Evolutionary conservation across 345 rosid genomes (phyloP), one percentile per base, ranked within the genome.

Genomic region (Cardamine chenopodiifolia): DNA sequence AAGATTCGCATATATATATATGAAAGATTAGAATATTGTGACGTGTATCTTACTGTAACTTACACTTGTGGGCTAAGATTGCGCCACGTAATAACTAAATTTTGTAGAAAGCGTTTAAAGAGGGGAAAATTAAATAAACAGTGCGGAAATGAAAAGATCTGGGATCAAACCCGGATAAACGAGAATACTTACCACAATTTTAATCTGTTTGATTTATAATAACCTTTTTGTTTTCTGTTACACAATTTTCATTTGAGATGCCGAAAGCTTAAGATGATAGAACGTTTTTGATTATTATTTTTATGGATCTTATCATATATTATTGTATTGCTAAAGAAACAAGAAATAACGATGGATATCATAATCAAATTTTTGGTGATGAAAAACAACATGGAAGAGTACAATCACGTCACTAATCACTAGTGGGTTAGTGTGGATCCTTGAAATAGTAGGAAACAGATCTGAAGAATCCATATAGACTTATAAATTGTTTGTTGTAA

Each of bases 151-250:
- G 1, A 4, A 14, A 26, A 57, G 6, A 2, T 91, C 88, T 90
- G 95, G 93, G 88, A 86, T 88, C 97, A 93, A 89, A 86, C 91
- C 83, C 90, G 89, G 93, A 92, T 92, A 89, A 97, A 85, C 92
- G 88, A 89, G 85, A 83, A 88, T 89, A 86, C 96, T 88, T 1
- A 89, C 95, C 91, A 86, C 97, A 82, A 89, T 87, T 4, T 28
- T 4, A 28, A 1, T 3, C 0, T 13, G 0, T 22, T 52, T 18
- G 18, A 2, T 18, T 8, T 17, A 5, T 29, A 5, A 29, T 29
- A 4, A 29, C 1, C 7, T 25, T 25, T 25, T 0, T 25, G 2
- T 0, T 25, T 25, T 25, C 26, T n/a, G 26, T 25, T 25, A n/a
- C n/a, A n/a, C n/a, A n/a, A n/a, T n/a, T n/a, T n/a, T n/a, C n/a